These are phyloP conservation scores for Polysphondylium violaceum DNA, from an alignment of 78 protist species.

Conservation along the genomic window DNA sequence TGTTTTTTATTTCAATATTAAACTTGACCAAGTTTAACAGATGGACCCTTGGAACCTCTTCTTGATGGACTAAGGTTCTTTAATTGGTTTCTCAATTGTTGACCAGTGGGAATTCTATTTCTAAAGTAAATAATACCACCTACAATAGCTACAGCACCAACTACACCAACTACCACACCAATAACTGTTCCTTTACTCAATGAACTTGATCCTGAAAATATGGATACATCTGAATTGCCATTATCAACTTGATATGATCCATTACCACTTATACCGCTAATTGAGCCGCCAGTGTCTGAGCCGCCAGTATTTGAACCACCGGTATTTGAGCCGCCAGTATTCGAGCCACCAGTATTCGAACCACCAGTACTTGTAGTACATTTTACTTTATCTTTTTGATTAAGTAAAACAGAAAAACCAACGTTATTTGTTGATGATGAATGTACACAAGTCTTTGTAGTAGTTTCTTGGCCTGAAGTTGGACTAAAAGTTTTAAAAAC, in stretches of 20 bases:
- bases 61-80: no score
- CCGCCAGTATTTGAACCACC: not conserved
- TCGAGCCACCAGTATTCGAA: not conserved
- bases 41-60: no score
- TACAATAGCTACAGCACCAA: not conserved
- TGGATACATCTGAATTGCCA: no score
- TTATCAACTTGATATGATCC: no score
- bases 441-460: not conserved
- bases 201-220: no score
- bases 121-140: conserved; percentile 7
- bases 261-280: no score
- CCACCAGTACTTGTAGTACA: not conserved
- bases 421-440: not conserved
- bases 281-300: no score
- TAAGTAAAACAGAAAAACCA: not conserved
- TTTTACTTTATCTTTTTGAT: no score
- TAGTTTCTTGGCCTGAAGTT: not conserved
- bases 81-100: not conserved
- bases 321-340: not conserved
- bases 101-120: not conserved
- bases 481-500: not conserved
- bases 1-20: no score
- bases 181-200: not conserved
- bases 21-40: no score
- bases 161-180: conserved; percentile 21